Conservation (phyloP, 345 rosid species). For the Acer yangbiense region DNA sequence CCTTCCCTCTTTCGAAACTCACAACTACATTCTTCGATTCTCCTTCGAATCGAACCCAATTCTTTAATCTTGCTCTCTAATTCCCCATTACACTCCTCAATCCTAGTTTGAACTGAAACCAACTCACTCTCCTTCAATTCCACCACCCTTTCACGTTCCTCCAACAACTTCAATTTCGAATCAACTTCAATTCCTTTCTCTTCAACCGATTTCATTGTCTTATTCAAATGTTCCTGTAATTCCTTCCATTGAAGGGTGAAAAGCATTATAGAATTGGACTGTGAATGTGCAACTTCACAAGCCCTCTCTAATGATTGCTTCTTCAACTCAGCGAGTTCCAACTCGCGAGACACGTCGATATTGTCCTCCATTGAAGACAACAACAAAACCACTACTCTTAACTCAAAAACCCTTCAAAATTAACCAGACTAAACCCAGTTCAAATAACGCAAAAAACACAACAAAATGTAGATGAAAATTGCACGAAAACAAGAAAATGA, state of each 20-base stretch:
- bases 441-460: no score
- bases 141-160: slow-evolving; percentile 8
- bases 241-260: slow-evolving; percentile 39
- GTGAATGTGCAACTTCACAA: slow-evolving; percentile 25
- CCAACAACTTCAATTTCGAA: not conserved
- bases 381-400: not conserved
- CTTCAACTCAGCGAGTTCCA: slow-evolving; percentile 21
- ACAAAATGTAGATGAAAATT: no score
- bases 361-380: slow-evolving; percentile 9
- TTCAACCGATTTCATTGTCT: slow-evolving; percentile 3
- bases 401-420: not conserved
- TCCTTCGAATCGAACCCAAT: not conserved
- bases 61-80: not conserved
- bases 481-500: no score
- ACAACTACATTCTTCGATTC: no score
- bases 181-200: not conserved
- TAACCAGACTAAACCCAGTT: no score
- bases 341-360: not conserved
- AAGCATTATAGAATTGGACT: slow-evolving; percentile 27
- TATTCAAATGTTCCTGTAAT: slow-evolving; percentile 23
- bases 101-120: not conserved
- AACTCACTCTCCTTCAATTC: slow-evolving; percentile 23
- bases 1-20: no score
- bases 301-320: slow-evolving; percentile 17
- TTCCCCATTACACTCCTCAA: slow-evolving; percentile 19